A percentile compares a stretch with the other conserved stretches of the same genome.
Conservation (phyloP, 345 rosid genomes). For the Eucalyptus decipiens region DNA sequence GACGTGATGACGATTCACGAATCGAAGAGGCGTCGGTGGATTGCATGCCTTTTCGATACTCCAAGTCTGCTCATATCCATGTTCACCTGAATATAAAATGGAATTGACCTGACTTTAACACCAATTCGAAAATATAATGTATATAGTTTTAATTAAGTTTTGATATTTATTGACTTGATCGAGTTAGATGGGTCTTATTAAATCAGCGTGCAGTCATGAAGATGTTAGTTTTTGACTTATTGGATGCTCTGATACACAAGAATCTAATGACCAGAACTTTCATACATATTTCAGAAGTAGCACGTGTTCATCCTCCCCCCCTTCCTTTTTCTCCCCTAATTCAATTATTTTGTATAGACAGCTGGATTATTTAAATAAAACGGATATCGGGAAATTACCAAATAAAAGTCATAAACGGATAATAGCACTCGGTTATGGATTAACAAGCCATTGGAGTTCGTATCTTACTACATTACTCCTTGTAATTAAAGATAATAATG, state of each 20-base stretch:
- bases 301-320: background rate
- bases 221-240: background rate
- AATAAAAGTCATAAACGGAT: background rate
- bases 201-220: background rate
- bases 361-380: background rate
- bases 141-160: background rate
- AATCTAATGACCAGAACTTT: background rate
- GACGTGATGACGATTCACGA: background rate
- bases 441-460: background rate
- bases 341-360: background rate
- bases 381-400: background rate
- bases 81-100: background rate
- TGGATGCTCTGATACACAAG: background rate
- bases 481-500: background rate
- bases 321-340: background rate
- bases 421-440: background rate
- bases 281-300: background rate
- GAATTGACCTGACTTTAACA: background rate
- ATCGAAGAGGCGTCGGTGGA: background rate
- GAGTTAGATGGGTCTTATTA: background rate
- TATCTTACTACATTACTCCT: background rate
- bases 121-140: background rate
- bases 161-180: background rate
- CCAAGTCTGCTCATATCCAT: background rate
- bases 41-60: background rate